Percentiles rank a stretch among this genome's conserved stretches.
These are phyloP conservation scores for Fusarium nematophilum DNA, from an alignment of 2,329 filamentous ascomycete genomes.

Conservation along the genomic window DNA sequence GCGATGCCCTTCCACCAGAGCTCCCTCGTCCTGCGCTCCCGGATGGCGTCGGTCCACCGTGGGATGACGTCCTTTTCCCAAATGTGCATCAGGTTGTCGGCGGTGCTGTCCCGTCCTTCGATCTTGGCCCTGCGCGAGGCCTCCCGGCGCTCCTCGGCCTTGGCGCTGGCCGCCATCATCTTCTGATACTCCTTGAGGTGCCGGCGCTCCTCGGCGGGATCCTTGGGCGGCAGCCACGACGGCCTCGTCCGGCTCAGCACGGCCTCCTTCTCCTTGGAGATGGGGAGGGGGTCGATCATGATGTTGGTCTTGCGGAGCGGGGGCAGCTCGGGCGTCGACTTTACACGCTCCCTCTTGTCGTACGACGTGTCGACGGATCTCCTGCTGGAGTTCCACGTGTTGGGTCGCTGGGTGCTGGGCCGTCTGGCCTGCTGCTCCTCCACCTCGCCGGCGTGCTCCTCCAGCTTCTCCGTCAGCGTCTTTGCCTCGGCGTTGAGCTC, in stretches of 20 bases:
- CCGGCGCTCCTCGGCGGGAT: constrained; percentile 88
- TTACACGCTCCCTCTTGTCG: constrained; percentile 66
- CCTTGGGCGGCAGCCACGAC: constrained; percentile 87
- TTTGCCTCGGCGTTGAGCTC: constrained; percentile 79
- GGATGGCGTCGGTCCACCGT: constrained; percentile 78
- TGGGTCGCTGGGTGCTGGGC: constrained; percentile 50
- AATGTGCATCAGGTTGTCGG: constrained; percentile 66
- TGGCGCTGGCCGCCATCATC: constrained; percentile 77
- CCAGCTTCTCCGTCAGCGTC: constrained; percentile 81
- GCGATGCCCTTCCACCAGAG: constrained; percentile 87
- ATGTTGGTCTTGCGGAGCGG: constrained; percentile 79
- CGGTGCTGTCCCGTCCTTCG: constrained; percentile 65
- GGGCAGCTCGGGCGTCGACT: constrained; percentile 75
- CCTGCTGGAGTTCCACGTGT: constrained; percentile 53
- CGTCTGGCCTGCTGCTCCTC: constrained; percentile 52
- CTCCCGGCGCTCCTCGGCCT: constrained; percentile 70
- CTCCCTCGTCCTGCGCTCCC: constrained; percentile 76
- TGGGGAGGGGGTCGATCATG: constrained; percentile 85
- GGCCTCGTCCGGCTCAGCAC: constrained; percentile 83
- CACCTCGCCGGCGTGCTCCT: constrained; percentile 77
- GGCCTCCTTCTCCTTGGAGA: constrained; percentile 88
- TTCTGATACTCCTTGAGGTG: constrained; percentile 88
- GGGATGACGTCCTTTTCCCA: constrained; percentile 84
- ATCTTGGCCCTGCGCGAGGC: constrained; percentile 62
- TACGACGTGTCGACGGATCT: constrained; percentile 48